Evolutionary conservation across 1,139 yeast species (phyloP).

Genomic region (Debaryomyces fabryi): DNA sequence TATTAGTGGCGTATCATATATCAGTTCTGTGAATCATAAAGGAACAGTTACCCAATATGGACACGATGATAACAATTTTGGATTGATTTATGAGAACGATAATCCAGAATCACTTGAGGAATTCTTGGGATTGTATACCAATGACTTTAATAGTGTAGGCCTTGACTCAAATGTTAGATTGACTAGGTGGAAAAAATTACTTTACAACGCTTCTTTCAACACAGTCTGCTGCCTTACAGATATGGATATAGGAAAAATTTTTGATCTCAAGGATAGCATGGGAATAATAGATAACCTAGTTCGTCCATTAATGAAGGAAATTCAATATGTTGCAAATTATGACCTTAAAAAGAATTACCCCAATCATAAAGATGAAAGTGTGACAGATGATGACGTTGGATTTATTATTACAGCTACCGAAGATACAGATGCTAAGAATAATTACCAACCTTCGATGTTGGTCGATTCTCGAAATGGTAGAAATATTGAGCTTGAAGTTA

Average conservation of each 20-base stretch:
- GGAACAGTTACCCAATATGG: conserved; percentile 32
- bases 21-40: conserved; percentile 26
- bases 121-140: conserved; percentile 30
- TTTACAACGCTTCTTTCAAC: conserved; percentile 39
- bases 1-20: conserved; percentile 31
- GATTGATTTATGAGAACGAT: conserved; percentile 15
- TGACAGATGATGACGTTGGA: conserved; percentile 21
- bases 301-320: conserved; percentile 29
- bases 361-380: conserved; percentile 15
- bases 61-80: conserved; percentile 27
- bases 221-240: conserved; percentile 36
- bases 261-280: conserved; percentile 18
- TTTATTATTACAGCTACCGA: conserved; percentile 21
- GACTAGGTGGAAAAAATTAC: conserved; percentile 35
- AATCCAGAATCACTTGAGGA: conserved; percentile 14
- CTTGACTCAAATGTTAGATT: conserved; percentile 24
- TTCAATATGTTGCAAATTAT: conserved; percentile 25
- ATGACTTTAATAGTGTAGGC: conserved; percentile 11
- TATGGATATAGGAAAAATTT: conserved; percentile 31
- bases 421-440: conserved; percentile 21
- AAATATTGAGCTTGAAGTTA: conserved; percentile 35
- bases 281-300: conserved; percentile 21
- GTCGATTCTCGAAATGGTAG: conserved; percentile 35
- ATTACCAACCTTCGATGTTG: conserved; percentile 39
- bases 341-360: conserved; percentile 19